Conservation (phyloP, 345 rosid species). For the Sonneratia alba region DNA sequence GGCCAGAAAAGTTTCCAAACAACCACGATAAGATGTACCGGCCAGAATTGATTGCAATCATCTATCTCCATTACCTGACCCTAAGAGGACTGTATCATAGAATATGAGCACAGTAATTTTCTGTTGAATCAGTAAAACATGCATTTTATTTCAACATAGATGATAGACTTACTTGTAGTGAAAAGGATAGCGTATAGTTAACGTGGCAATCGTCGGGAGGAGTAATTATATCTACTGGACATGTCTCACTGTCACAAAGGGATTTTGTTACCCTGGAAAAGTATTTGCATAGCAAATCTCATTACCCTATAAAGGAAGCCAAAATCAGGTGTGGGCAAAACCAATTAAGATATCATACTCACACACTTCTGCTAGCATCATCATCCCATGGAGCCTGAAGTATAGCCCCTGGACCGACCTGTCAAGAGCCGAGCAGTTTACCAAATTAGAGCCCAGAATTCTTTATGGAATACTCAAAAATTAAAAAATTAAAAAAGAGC, state of each 20-base stretch:
- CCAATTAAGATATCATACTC: conserved; percentile 39
- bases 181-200: conserved; percentile 80
- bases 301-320: conserved; percentile 7
- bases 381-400: conserved; percentile 82
- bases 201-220: conserved; percentile 99
- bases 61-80: background rate
- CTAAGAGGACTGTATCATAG: background rate
- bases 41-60: background rate
- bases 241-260: conserved; percentile 67
- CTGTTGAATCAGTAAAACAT: background rate
- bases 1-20: background rate
- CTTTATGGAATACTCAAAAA: too few relatives aligned
- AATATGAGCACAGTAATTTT: background rate
- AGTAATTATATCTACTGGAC: conserved; percentile 82
- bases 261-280: conserved; percentile 58
- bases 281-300: background rate
- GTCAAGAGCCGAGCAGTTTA: conserved; percentile 4
- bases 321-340: background rate
- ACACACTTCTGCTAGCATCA: conserved; percentile 68
- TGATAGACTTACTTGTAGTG: conserved; percentile 63
- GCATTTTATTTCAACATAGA: background rate
- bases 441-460: background rate
- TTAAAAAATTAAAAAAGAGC: background rate
- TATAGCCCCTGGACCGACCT: conserved; percentile 88
- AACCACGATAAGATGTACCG: background rate